These are phyloP conservation scores for Cutaneotrichosporon cavernicola DNA, from an alignment of 1,284 basidiomycete genomes.

Conservation along the genomic window DNA sequence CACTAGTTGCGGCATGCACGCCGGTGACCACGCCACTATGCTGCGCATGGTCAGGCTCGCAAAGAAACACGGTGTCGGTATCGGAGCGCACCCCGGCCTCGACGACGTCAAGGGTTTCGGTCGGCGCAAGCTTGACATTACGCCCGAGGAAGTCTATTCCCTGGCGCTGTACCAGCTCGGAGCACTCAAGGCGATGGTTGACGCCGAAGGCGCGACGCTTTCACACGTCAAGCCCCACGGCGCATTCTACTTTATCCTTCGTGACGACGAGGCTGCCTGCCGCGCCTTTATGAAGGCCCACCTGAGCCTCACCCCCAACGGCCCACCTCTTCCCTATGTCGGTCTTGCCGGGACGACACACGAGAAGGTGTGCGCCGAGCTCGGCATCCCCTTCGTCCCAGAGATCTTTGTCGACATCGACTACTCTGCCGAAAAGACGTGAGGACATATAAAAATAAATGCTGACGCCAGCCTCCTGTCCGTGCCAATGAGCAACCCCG, in stretches of 20 bases:
- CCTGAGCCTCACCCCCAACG: constrained; percentile 32
- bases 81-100: constrained; percentile 39
- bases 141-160: constrained; percentile 25
- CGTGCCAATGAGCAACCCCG: constrained; percentile 33
- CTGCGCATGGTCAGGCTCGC: constrained; percentile 41
- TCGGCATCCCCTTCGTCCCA: constrained; percentile 44
- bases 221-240: constrained; percentile 38
- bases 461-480: constrained; percentile 36
- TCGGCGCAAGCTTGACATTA: constrained; percentile 19
- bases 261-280: constrained; percentile 34
- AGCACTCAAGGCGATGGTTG: constrained; percentile 43
- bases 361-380: constrained; percentile 39
- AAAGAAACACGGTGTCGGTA: constrained; percentile 40
- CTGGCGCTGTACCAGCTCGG: constrained; percentile 41
- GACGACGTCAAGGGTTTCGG: constrained; percentile 27
- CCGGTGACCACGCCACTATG: constrained; percentile 48
- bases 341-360: constrained; percentile 46
- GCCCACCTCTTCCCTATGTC: constrained; percentile 36
- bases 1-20: constrained; percentile 49
- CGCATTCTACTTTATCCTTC: constrained; percentile 40
- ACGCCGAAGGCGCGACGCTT: constrained; percentile 37
- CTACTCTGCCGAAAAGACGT: constrained; percentile 33
- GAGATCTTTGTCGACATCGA: constrained; percentile 44
- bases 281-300: constrained; percentile 43
- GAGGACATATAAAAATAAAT: constrained; percentile 39